These are phyloP conservation scores for Morella rubra DNA, from an alignment of 306 rosid species.

Conservation along the genomic window DNA sequence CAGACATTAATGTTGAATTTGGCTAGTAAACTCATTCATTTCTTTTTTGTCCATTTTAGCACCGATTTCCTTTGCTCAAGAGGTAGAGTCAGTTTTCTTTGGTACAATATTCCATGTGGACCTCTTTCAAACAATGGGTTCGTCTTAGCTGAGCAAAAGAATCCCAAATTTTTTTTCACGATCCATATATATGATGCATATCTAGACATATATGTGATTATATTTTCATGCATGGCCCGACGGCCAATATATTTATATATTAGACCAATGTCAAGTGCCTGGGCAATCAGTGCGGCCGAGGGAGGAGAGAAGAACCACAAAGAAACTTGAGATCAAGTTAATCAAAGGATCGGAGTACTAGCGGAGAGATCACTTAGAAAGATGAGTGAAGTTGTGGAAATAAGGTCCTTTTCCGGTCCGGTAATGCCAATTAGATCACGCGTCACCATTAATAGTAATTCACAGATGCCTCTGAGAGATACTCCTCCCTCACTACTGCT, in stretches of 20 bases:
- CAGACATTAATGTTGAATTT: too few species aligned
- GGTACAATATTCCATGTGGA: too few species aligned
- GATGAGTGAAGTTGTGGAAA: background rate
- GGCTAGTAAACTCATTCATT: too few species aligned
- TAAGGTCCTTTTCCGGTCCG: background rate
- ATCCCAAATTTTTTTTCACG: too few species aligned
- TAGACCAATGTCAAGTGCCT: background rate
- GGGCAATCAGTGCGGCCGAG: background rate
- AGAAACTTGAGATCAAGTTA: background rate
- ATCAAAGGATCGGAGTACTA: background rate
- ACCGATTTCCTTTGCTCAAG: too few species aligned
- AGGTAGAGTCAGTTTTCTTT: too few species aligned
- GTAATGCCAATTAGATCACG: background rate
- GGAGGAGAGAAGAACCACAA: background rate
- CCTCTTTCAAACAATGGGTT: too few species aligned
- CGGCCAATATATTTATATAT: background rate
- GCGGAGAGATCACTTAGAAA: background rate
- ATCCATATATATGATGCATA: background rate
- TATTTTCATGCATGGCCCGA: background rate
- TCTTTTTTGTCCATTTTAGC: too few species aligned
- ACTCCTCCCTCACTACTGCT: constrained; percentile 7
- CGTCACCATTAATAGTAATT: too few species aligned
- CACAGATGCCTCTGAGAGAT: background rate
- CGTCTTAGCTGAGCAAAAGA: too few species aligned
- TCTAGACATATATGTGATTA: too few species aligned